phyloP scores from a whole-genome alignment of 352 stramenopile genomes.

The Globisporangium iwayamae region DNA sequence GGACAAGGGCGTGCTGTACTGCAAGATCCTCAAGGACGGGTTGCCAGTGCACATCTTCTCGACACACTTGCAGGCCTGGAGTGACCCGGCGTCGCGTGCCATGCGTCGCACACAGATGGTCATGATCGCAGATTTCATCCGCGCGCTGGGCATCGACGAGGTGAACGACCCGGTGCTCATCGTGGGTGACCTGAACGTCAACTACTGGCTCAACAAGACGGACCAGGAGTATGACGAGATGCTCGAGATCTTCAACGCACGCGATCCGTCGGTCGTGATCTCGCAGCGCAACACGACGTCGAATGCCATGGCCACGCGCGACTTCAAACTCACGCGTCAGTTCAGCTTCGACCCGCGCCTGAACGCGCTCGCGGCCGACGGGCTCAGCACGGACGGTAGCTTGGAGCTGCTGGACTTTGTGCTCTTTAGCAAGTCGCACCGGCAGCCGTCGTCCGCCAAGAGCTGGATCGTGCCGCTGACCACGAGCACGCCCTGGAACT shows the following conservation, averaged over 20 bases:
- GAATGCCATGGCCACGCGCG: slow-evolving; percentile 1
- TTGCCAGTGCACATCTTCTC: slow-evolving; percentile 71
- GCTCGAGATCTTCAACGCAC: slow-evolving; percentile 55
- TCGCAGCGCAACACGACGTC: slow-evolving; percentile 8
- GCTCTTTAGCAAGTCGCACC: slow-evolving; percentile 52
- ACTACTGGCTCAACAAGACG: slow-evolving; percentile 72
- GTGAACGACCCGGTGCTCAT: slow-evolving; percentile 59
- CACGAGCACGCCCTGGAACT: slow-evolving; percentile 48
- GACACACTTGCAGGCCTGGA: slow-evolving; percentile 77
- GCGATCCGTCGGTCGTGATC: slow-evolving; percentile 38
- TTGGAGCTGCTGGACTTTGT: slow-evolving; percentile 75
- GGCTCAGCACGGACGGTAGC: slow-evolving; percentile 69
- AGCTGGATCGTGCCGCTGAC: slow-evolving; percentile 67
- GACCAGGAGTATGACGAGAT: slow-evolving; percentile 82
- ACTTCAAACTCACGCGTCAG: slow-evolving; percentile 38
- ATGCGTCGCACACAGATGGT: slow-evolving; percentile 69
- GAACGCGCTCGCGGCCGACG: slow-evolving; percentile 61
- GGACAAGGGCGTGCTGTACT: slow-evolving; percentile 79
- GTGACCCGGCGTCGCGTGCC: slow-evolving; percentile 46
- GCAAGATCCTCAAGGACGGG: slow-evolving; percentile 75
- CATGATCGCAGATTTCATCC: slow-evolving; percentile 55
- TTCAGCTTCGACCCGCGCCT: slow-evolving; percentile 73
- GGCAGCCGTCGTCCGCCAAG: slow-evolving; percentile 43
- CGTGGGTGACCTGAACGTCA: slow-evolving; percentile 71
- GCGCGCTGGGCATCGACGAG: slow-evolving; percentile 51